phyloP scores from a whole-genome alignment of 495 filamentous ascomycete species.

The Talaromyces proteolyticus region DNA sequence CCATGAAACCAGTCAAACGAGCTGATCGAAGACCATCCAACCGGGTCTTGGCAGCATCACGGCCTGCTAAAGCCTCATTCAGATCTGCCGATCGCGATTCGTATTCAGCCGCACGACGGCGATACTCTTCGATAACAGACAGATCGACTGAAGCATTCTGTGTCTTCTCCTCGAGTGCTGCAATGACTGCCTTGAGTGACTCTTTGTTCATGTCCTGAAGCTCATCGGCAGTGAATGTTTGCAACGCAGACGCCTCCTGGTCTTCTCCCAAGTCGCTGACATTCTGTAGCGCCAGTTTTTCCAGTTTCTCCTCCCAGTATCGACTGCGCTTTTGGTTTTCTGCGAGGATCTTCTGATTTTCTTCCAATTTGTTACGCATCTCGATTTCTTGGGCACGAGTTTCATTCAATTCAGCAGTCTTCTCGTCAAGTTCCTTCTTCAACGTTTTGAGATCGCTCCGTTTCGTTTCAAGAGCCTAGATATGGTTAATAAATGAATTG shows the following conservation, averaged over 20 bases:
- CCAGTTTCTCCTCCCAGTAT: constrained; percentile 86
- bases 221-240: constrained; percentile 83
- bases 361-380: constrained; percentile 96
- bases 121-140: constrained; percentile 87
- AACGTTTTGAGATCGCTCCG: constrained; percentile 71
- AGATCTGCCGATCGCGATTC: constrained; percentile 75
- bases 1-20: constrained; percentile 95
- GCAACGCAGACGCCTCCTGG: constrained; percentile 54
- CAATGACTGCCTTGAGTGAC: constrained; percentile 79
- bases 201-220: constrained; percentile 89
- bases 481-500: constrained; percentile 9
- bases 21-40: constrained; percentile 86
- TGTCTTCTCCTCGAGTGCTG: constrained; percentile 84
- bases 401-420: constrained; percentile 81
- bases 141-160: constrained; percentile 86
- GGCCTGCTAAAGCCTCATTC: constrained; percentile 61
- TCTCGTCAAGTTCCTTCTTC: constrained; percentile 82
- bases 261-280: constrained; percentile 62
- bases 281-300: constrained; percentile 70
- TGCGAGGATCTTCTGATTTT: constrained; percentile 80
- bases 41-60: constrained; percentile 82
- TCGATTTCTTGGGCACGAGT: constrained; percentile 90
- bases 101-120: constrained; percentile 82
- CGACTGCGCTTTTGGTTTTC: constrained; percentile 81
- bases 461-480: constrained; percentile 62